Conservation (phyloP, 2,329 filamentous ascomycete genomes). For the Neopestalotiopsis clavispora region DNA sequence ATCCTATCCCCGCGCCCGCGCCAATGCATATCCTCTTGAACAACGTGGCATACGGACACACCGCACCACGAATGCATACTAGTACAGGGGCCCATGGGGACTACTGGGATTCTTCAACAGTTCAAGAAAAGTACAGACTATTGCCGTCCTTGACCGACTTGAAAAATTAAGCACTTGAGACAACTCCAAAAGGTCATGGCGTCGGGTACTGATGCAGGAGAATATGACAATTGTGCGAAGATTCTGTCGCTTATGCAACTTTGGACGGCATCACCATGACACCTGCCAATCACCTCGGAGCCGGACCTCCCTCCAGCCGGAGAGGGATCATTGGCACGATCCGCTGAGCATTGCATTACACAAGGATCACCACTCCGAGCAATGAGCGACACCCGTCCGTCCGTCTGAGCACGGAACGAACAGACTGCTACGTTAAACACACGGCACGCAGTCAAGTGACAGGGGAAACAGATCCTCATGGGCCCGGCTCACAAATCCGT, state of each 20-base stretch:
- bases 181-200: slow-evolving; percentile 15
- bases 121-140: not conserved
- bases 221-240: slow-evolving; percentile 7
- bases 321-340: slow-evolving; percentile 7
- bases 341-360: not conserved
- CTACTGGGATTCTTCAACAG: slow-evolving; percentile 1
- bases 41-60: slow-evolving; percentile 16
- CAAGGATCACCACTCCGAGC: not conserved
- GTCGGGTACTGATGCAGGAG: slow-evolving; percentile 17
- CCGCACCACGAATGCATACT: slow-evolving; percentile 1
- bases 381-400: not conserved
- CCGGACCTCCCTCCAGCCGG: not conserved
- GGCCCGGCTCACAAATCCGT: not conserved
- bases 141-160: slow-evolving; percentile 9
- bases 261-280: not conserved
- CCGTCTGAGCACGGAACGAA: not conserved
- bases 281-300: slow-evolving; percentile 3
- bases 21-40: slow-evolving; percentile 12
- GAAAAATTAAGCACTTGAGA: slow-evolving; percentile 4
- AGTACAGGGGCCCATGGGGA: not conserved
- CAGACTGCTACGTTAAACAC: not conserved
- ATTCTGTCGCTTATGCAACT: slow-evolving; percentile 15
- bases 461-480: not conserved
- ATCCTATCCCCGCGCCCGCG: slow-evolving; percentile 2
- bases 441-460: slow-evolving; percentile 8